Conservation (phyloP, 2,329 filamentous ascomycete species). For the Fusarium denticulatum region DNA sequence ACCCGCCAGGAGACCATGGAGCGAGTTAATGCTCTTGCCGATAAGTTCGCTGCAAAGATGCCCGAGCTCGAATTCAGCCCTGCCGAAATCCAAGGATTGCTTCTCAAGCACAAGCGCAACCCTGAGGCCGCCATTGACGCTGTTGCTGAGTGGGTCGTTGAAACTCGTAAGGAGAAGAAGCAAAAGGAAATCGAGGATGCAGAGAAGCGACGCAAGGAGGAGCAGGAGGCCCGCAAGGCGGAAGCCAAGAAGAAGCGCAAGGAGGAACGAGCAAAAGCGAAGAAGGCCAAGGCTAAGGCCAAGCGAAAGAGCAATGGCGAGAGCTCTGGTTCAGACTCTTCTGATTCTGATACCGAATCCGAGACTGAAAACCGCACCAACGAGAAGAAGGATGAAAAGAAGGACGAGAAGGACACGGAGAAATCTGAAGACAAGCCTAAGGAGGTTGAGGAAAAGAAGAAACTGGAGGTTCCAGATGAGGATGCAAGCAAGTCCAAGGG, state of each 20-base stretch:
- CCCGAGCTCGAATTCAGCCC: slow-evolving; percentile 67
- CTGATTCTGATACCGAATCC: slow-evolving; percentile 38
- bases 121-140: slow-evolving; percentile 59
- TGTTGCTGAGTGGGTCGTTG: slow-evolving; percentile 60
- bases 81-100: slow-evolving; percentile 68
- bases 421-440: slow-evolving; percentile 17
- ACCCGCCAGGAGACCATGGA: slow-evolving; percentile 50
- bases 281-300: slow-evolving; percentile 40
- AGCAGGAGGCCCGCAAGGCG: slow-evolving; percentile 46
- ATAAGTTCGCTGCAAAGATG: slow-evolving; percentile 60
- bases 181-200: slow-evolving; percentile 55
- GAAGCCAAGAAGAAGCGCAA: slow-evolving; percentile 45
- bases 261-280: slow-evolving; percentile 39
- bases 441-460: slow-evolving; percentile 9
- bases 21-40: slow-evolving; percentile 57
- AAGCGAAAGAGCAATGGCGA: slow-evolving; percentile 37
- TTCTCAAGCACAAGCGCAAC: slow-evolving; percentile 65
- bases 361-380: slow-evolving; percentile 37
- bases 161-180: slow-evolving; percentile 60
- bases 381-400: slow-evolving; percentile 33
- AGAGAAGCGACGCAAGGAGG: slow-evolving; percentile 53
- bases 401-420: slow-evolving; percentile 18
- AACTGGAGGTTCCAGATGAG: slow-evolving; percentile 13
- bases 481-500: slow-evolving; percentile 40
- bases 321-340: slow-evolving; percentile 34